Evolutionary conservation across 257 asterid genomes (phyloP).

Genomic region (Eucommia ulmoides): DNA sequence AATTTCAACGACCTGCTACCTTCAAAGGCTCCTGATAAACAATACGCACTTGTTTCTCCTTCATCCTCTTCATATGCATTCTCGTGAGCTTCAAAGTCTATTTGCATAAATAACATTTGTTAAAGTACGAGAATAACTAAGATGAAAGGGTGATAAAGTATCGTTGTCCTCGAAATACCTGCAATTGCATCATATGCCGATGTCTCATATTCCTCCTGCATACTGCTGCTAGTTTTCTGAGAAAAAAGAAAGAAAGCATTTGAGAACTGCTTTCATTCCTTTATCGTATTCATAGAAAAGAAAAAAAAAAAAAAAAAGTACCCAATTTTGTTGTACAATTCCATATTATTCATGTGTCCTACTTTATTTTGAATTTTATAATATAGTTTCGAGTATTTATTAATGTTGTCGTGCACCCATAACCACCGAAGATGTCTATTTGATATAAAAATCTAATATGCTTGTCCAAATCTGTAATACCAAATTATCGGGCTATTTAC

Average conservation of each 20-base stretch:
- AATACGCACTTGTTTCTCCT: conserved; percentile 65
- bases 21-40: conserved; percentile 41
- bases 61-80: conserved; percentile 58
- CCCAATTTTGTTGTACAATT: background rate
- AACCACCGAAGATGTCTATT: too few relatives aligned
- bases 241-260: conserved; percentile 3
- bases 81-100: conserved; percentile 52
- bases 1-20: conserved; percentile 40
- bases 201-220: conserved; percentile 72
- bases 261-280: background rate
- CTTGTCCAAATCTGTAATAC: too few relatives aligned
- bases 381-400: too few relatives aligned
- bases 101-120: conserved; percentile 13
- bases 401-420: too few relatives aligned
- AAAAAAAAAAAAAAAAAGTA: background rate
- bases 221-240: conserved; percentile 55
- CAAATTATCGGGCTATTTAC: too few relatives aligned
- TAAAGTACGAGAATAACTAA: conserved; percentile 9
- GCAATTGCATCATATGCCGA: conserved; percentile 53
- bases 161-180: conserved; percentile 32
- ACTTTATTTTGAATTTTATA: too few relatives aligned
- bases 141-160: conserved; percentile 11
- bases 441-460: too few relatives aligned
- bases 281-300: background rate
- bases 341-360: too few relatives aligned